Percentiles rank a stretch among this genome's conserved stretches.
These are phyloP conservation scores for grape (Vitis vinifera) DNA, from an alignment of 164 flowering plant genomes.

Conservation along the genomic window DNA sequence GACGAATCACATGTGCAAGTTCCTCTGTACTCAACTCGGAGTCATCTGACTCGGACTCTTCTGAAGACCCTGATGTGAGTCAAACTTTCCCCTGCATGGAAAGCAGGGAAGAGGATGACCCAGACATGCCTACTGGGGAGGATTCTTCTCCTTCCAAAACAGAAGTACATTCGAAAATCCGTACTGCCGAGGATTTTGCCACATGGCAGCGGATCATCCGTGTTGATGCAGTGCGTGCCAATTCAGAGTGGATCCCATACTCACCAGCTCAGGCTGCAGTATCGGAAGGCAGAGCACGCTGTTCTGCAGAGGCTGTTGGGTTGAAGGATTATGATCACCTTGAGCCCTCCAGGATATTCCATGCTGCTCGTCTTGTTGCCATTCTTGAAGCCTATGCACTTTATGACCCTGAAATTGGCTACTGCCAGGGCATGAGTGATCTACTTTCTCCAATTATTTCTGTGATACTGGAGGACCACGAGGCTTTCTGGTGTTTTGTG, in stretches of 20 bases:
- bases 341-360: slow-evolving; percentile 70
- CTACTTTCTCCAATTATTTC: slow-evolving; percentile 85
- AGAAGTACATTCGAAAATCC: slow-evolving; percentile 25
- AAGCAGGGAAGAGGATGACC: slow-evolving; percentile 34
- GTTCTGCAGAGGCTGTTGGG: slow-evolving; percentile 76
- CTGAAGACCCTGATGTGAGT: slow-evolving; percentile 43
- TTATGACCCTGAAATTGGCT: slow-evolving; percentile 88
- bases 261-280: slow-evolving; percentile 68
- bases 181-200: slow-evolving; percentile 60
- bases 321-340: slow-evolving; percentile 83
- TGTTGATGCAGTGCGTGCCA: slow-evolving; percentile 88
- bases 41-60: slow-evolving; percentile 66
- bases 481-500: slow-evolving; percentile 98
- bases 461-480: slow-evolving; percentile 80
- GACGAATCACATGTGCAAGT: slow-evolving; percentile 28
- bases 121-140: slow-evolving; percentile 20
- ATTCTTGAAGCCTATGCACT: slow-evolving; percentile 95
- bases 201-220: slow-evolving; percentile 97
- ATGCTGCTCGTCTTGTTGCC: slow-evolving; percentile 92
- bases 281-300: slow-evolving; percentile 55
- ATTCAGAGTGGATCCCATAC: slow-evolving; percentile 69
- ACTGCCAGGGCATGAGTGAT: slow-evolving; percentile 99
- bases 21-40: slow-evolving; percentile 35
- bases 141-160: slow-evolving; percentile 26
- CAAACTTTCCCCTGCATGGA: slow-evolving; percentile 32